Base-by-base conservation (phyloP, 169 alveolate species). In the Cryptosporidium andersoni region DNA sequence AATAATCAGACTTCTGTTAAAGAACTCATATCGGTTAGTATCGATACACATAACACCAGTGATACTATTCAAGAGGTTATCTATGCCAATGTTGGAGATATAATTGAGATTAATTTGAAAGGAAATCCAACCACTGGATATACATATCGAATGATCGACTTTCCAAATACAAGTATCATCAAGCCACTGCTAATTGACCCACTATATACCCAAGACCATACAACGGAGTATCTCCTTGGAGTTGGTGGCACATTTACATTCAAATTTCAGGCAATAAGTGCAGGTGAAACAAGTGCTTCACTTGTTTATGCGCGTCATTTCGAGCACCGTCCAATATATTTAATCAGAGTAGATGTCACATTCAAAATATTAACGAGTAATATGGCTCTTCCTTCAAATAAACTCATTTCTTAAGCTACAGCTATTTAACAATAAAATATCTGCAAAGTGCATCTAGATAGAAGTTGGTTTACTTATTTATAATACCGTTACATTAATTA, bases 111-210 rank as follows among this genome's bases (percentile, higher is more conserved):
- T n/a, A 39, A 74, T n/a, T 2, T 74, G 2, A 34, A 16, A 4
- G 85, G 85, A 3, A 74, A 74, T 49, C 85, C 85, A 6, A 74
- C 85, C 16, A 74, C 85, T 2, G 85, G 85, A 25, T 74, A 56
- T 58, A 56, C 39, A 1, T 68, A 74, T 11, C n/a, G 36, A 64
- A 25, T 74, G 60, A 49, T 34, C 12, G 40, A 2, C 16, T 8
- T 40, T 8, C 85, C 85, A 36, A 43, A 56, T 40, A 51, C 16
- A 7, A 42, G 74, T 1, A 43, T 74, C 25, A 64, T 74, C 4
- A 74, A 74, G 45, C 51, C 37, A 25, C n/a, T 34, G 1, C 34
- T 9, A 16, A 4, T 16, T 25, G 62, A 74, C 14, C 67, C 67
- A 43, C 11, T n/a, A 11, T 74, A 74, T 39, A n/a, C 45, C 52